Conservation (phyloP, 2,329 filamentous ascomycete species). For the Trichoderma sp. region DNA sequence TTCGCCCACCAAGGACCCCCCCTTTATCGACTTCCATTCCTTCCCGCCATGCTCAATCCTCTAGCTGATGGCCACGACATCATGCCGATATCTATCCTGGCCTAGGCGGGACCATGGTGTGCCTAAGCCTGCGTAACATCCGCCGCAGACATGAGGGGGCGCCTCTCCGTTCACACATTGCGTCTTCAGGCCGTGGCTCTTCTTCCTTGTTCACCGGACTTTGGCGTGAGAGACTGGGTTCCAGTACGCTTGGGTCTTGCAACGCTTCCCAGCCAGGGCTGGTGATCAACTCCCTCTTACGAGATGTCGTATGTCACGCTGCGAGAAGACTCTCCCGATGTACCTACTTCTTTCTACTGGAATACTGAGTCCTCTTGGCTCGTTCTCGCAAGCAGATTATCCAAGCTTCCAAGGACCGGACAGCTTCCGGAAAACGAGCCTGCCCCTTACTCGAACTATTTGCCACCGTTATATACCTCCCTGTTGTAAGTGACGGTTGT, state of each 20-base stretch:
- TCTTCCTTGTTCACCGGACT: constrained; percentile 6
- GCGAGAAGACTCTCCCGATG: not conserved
- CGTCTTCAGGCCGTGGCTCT: constrained; percentile 14
- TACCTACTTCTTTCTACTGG: not conserved
- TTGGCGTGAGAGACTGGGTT: not conserved
- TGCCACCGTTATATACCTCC: not conserved
- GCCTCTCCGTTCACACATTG: constrained; percentile 5
- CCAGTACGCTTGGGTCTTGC: not conserved
- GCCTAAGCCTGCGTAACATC: constrained; percentile 20
- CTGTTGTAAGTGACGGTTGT: not conserved
- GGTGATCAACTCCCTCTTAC: not conserved
- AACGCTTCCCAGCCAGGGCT: not conserved
- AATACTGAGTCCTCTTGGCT: not conserved
- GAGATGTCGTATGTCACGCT: not conserved
- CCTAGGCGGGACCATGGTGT: constrained; percentile 20
- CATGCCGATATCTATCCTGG: constrained; percentile 11
- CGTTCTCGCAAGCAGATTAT: not conserved
- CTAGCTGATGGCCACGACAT: constrained; percentile 24
- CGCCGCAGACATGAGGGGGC: constrained; percentile 4
- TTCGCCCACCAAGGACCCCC: constrained; percentile 15
- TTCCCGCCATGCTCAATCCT: constrained; percentile 21
- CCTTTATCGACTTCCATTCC: constrained; percentile 15
- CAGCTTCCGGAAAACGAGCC: not conserved
- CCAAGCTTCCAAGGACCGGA: not conserved
- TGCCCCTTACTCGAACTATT: not conserved